Base-by-base conservation (phyloP, 352 stramenopile species). In the Lagenidium giganteum region DNA sequence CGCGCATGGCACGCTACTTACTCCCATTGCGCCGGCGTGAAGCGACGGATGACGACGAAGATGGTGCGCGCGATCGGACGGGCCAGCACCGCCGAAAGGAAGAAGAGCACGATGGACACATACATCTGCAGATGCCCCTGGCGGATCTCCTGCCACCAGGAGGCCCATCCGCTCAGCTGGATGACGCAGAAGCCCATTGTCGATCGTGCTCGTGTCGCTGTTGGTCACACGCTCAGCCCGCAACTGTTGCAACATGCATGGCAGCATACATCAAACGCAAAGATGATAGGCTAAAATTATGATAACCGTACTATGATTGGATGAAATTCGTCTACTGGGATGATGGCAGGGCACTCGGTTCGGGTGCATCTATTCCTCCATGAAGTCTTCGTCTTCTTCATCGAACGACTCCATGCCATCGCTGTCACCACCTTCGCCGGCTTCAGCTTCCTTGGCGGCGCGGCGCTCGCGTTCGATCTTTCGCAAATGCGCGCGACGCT, bases 31-130 rank as follows among this genome's bases (percentile, higher is more conserved):
- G 55, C 60, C 23, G 72, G 73, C 26, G 56, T 74, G 37, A 72
- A 62, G 40, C 79, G 80, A 31, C 70, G 72, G 23, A 72, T 45
- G 24, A 74, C 45, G 57, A 78, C 86, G 57, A 88, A 88, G 43
- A 78, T 49, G 21, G 57, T 84, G 42, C 73, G 72, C 37, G 76
- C 63, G 44, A 88, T 88, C 25, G 76, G 70, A 41, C 72, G 63
- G 46, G 72, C 70, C 44, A 88, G 61, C 48, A 81, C 73, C 22
- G 76, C 70, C 41, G 76, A 88, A 30, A 88, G 73, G 51, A 86
- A 84, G 59, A 88, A 86, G 41, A 88, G 65, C 39, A 84, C 59
- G 61, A 88, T 64, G 24, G 75, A 85, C 31, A 74, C 57, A 50
- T 88, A 88, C 12, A 68, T 80, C 53, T 69, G 63, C 22, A 80